These are phyloP conservation scores for Botryotinia convoluta DNA, from an alignment of 2,329 filamentous ascomycete genomes.

Conservation along the genomic window DNA sequence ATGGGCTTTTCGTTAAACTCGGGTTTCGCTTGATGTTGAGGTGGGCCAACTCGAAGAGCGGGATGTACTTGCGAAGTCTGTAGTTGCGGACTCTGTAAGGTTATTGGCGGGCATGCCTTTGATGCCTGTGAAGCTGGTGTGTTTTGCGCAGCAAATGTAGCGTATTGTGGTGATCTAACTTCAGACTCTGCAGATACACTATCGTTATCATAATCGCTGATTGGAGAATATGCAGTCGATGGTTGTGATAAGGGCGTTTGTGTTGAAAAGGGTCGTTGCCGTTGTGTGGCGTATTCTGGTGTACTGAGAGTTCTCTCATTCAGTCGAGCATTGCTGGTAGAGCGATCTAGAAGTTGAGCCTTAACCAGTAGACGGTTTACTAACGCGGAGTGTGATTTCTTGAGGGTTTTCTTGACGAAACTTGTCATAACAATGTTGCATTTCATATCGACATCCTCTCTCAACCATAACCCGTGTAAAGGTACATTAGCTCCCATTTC, in stretches of 20 bases:
- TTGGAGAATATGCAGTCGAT: constrained; percentile 16
- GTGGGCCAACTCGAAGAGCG: neutral
- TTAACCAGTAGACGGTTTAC: constrained; percentile 62
- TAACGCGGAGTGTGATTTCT: constrained; percentile 68
- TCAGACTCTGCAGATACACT: constrained; percentile 2
- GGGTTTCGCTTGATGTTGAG: neutral
- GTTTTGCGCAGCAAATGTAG: neutral
- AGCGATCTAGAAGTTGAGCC: constrained; percentile 40
- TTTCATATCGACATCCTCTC: constrained; percentile 81
- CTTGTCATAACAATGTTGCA: constrained; percentile 73
- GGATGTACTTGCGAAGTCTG: constrained; percentile 9
- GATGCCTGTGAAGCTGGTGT: neutral
- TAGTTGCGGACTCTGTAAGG: constrained; percentile 9
- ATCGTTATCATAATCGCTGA: constrained; percentile 21
- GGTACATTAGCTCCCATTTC: constrained; percentile 68
- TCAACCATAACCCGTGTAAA: constrained; percentile 68
- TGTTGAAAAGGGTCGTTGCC: neutral
- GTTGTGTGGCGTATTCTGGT: neutral
- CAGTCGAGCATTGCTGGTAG: constrained; percentile 25
- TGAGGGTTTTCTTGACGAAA: constrained; percentile 81
- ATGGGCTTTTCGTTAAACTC: neutral
- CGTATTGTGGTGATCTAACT: constrained; percentile 1
- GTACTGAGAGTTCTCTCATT: constrained; percentile 9
- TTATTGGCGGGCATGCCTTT: neutral
- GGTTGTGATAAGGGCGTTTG: constrained; percentile 3